Evolutionary conservation across 495 filamentous ascomycete genomes (phyloP).

Genomic region (Penicillium angulare): DNA sequence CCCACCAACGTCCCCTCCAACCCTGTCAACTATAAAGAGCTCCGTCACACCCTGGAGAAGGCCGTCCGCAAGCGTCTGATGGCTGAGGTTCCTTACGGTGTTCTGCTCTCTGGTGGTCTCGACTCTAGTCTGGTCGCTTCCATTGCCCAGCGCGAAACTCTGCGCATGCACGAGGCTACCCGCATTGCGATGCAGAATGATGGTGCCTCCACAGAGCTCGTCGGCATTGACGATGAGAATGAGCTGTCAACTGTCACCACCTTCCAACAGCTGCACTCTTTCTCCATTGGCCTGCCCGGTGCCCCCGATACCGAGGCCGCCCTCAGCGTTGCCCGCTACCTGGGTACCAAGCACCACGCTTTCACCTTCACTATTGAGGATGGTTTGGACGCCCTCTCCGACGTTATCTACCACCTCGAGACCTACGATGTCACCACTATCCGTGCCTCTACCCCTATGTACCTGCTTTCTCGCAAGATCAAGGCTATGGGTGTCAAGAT

Average conservation of each 20-base stretch:
- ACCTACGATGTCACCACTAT: conserved; percentile 98
- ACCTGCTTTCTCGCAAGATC: conserved; percentile 94
- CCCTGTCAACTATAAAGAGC: conserved; percentile 74
- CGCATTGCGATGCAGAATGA: conserved; percentile 33
- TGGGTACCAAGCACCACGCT: conserved; percentile 94
- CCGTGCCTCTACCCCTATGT: conserved; percentile 98
- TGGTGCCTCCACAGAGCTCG: conserved; percentile 65
- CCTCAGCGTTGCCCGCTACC: conserved; percentile 84
- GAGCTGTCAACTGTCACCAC: conserved; percentile 86
- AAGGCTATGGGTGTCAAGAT: conserved; percentile 99
- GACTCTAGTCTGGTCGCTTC: conserved; percentile 94
- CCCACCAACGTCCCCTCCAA: conserved; percentile 70
- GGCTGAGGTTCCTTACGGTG: conserved; percentile 98
- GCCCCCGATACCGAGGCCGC: conserved; percentile 90
- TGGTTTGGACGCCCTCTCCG: conserved; percentile 89
- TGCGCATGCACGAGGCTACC: conserved; percentile 65
- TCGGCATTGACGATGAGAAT: conserved; percentile 91
- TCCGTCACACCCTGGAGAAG: conserved; percentile 81
- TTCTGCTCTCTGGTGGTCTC: conserved; percentile 89
- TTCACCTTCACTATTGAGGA: conserved; percentile 98
- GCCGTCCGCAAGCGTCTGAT: conserved; percentile 95
- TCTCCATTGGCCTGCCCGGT: conserved; percentile 92
- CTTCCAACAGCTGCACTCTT: conserved; percentile 92
- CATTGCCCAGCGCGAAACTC: conserved; percentile 90
- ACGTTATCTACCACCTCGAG: conserved; percentile 98